phyloP scores from a whole-genome alignment of 371 early-diverging fungal genomes.

The Apophysomyces variabilis region DNA sequence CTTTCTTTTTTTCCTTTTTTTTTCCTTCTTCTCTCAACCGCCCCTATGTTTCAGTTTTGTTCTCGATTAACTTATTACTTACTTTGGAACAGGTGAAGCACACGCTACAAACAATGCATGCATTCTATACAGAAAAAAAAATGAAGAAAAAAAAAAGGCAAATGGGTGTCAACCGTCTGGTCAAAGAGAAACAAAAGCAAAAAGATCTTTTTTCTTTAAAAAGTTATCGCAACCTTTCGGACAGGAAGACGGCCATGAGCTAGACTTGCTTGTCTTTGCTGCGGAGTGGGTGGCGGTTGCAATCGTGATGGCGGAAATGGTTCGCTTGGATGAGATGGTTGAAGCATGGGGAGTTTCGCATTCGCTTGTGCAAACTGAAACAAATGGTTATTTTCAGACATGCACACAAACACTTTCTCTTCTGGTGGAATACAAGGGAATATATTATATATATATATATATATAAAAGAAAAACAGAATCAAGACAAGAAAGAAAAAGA shows the following conservation, averaged over 20 bases:
- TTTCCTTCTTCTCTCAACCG: too few relatives aligned
- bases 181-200: too few relatives aligned
- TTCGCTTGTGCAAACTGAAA: constrained; percentile 54
- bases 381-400: constrained; percentile 42
- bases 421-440: constrained; percentile 4
- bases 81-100: constrained; percentile 58
- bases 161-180: too few relatives aligned
- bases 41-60: too few relatives aligned
- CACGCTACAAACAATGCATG: constrained; percentile 53
- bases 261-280: constrained; percentile 8
- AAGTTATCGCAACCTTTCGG: constrained; percentile 26
- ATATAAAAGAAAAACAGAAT: constrained; percentile 13
- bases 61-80: constrained; percentile 17
- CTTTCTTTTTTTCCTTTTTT: neutral
- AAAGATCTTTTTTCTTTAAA: too few relatives aligned
- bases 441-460: constrained; percentile 13
- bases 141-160: neutral
- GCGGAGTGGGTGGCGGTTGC: constrained; percentile 13
- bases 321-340: constrained; percentile 14
- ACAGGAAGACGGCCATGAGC: constrained; percentile 27
- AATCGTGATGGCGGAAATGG: constrained; percentile 10
- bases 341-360: constrained; percentile 34
- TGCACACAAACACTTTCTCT: constrained; percentile 9
- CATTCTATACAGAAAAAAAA: constrained; percentile 40
- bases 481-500: constrained; percentile 12